phyloP scores from a whole-genome alignment of 2,329 filamentous ascomycete genomes.

The Ambrosiella xylebori region DNA sequence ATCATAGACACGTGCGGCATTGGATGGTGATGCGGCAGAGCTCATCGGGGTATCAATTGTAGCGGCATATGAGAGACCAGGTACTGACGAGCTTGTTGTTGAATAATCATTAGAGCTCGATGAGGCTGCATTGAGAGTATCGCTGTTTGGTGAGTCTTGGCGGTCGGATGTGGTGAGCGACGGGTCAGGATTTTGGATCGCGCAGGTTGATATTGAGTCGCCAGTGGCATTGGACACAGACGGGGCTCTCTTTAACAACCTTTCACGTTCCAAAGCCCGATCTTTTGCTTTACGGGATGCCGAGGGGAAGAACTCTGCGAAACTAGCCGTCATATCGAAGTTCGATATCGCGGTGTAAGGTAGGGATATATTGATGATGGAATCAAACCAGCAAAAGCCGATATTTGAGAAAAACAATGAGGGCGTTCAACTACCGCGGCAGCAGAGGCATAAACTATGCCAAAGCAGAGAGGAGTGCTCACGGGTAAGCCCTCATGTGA shows the following conservation, averaged over 20 bases:
- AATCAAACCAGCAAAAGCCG: neutral
- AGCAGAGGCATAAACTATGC: neutral
- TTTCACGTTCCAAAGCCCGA: slow-evolving; percentile 43
- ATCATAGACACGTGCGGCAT: neutral
- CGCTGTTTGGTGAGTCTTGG: slow-evolving; percentile 38
- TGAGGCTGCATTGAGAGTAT: slow-evolving; percentile 55
- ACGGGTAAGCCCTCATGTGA: neutral
- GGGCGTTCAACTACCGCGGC: neutral
- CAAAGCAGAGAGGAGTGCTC: neutral
- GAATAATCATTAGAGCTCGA: slow-evolving; percentile 51
- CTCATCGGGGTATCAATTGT: slow-evolving; percentile 31
- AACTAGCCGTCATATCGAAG: slow-evolving; percentile 41
- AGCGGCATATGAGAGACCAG: slow-evolving; percentile 18
- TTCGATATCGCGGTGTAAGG: neutral
- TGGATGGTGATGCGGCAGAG: neutral
- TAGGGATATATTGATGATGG: neutral
- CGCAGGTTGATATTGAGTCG: neutral
- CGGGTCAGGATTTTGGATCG: neutral
- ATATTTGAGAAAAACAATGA: neutral
- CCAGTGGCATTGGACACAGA: neutral
- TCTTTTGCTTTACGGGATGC: slow-evolving; percentile 50
- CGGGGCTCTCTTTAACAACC: slow-evolving; percentile 17
- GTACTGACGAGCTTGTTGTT: neutral
- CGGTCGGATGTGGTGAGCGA: neutral
- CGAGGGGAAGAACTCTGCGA: slow-evolving; percentile 73